These are phyloP conservation scores for Stellera chamaejasme DNA, from an alignment of 345 rosid species.

Conservation along the genomic window DNA sequence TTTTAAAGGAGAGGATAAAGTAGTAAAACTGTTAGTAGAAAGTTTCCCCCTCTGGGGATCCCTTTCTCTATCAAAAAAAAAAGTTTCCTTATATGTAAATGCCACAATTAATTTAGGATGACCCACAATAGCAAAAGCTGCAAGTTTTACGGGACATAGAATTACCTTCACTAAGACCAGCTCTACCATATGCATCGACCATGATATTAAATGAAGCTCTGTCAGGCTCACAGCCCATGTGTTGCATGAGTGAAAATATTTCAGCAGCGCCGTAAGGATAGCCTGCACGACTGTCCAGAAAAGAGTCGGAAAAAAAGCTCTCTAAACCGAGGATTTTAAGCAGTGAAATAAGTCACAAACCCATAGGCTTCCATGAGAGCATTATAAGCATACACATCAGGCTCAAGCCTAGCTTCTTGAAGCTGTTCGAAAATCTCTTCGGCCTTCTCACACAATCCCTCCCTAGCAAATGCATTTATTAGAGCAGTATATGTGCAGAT, in stretches of 20 bases:
- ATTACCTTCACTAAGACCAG: slow-evolving; percentile 74
- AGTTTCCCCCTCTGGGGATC: too few species aligned
- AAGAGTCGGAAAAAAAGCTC: slow-evolving; percentile 5
- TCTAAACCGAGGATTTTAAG: too few species aligned
- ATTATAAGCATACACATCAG: slow-evolving; percentile 84
- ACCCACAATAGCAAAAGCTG: too few species aligned
- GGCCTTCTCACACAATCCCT: slow-evolving; percentile 92
- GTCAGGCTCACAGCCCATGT: slow-evolving; percentile 93
- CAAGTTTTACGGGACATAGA: not conserved
- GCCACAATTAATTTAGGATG: too few species aligned
- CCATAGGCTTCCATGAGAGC: slow-evolving; percentile 95
- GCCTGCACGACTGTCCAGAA: slow-evolving; percentile 69
- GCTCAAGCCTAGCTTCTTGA: slow-evolving; percentile 79
- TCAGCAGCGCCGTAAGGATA: slow-evolving; percentile 92
- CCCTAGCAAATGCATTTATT: slow-evolving; percentile 91
- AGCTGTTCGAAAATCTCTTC: slow-evolving; percentile 90
- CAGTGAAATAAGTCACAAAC: slow-evolving; percentile 15
- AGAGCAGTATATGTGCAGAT: slow-evolving; percentile 85
- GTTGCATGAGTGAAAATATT: slow-evolving; percentile 86
- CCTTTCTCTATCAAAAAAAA: not conserved
- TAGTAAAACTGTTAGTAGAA: too few species aligned
- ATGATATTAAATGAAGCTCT: slow-evolving; percentile 88
- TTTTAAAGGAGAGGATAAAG: too few species aligned
- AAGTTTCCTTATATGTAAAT: too few species aligned
- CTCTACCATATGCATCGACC: slow-evolving; percentile 93